Base-by-base conservation (phyloP, 805 yeast genomes). In the Komagataella populi region DNA sequence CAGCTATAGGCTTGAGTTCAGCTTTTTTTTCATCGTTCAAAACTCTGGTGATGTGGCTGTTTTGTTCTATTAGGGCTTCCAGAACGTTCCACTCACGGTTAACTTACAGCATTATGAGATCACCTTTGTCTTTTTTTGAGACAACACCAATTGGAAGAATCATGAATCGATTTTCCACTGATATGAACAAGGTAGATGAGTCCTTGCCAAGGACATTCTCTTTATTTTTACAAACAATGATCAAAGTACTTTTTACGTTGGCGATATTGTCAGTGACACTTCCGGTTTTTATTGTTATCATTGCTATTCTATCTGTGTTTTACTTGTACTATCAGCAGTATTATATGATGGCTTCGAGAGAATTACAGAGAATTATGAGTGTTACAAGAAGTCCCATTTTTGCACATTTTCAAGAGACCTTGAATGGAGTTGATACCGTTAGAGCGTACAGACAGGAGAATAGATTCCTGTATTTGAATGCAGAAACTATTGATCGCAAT, bases 371-470 rank as follows among this genome's bases (percentile, higher is more conserved):
- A 59, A 69, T 87, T 50, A 79, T 77, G 48, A 80, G 85, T 50
- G 72, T 80, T 20, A 74, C 91, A 4, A 74, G 78, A 59, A 78
- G 87, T 52, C 96, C 96, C 2, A 80, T 87, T 16, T 84, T 77
- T 69, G 84, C 95, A 0, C 88, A 84, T 57, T 73, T 89, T 55
- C 90, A 86, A 61, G 96, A 89, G 60, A 81, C 89, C 2, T 67
- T 89, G 49, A 75, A 74, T 36, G 96, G 96, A 10, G 77, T 83
- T 20, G 79, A 80, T 48, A 89, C 95, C 1, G 81, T 89, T 52
- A 72, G 84, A 48, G 96, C 96, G 0, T 90, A 76, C 60, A 70
- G 73, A n/a, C 95, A 87, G 56, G 65, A 65, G 23, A 72, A 70
- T 4, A 71, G 95, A 52, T 89, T 88, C 65, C 68, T 70, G 22